A percentile compares a stretch with the other conserved stretches of the same genome.
phyloP scores from a whole-genome alignment of 1,284 basidiomycete species.

The Rhodotorula sp. region DNA sequence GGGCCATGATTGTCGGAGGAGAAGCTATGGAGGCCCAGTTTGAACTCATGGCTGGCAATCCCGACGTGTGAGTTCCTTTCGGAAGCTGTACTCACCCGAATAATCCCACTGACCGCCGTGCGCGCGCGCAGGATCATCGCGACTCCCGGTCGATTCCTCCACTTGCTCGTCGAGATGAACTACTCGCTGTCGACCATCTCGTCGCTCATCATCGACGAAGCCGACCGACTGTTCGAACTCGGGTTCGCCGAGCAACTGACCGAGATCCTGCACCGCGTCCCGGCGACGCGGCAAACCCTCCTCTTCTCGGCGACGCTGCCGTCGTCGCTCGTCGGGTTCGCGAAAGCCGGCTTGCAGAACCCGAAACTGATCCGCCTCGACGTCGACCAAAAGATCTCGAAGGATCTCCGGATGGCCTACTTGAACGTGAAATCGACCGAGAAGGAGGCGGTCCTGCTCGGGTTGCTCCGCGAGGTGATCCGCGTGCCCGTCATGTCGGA shows the following conservation, averaged over 20 bases:
- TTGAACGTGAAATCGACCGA: slow-evolving; percentile 88
- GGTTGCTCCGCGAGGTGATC: slow-evolving; percentile 82
- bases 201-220: slow-evolving; percentile 96
- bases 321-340: slow-evolving; percentile 93
- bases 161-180: slow-evolving; percentile 95
- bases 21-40: slow-evolving; percentile 96
- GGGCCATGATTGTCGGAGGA: slow-evolving; percentile 94
- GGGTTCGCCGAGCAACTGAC: slow-evolving; percentile 89
- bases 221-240: slow-evolving; percentile 89
- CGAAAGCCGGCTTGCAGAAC: slow-evolving; percentile 89
- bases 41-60: slow-evolving; percentile 88
- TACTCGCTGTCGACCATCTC: slow-evolving; percentile 83
- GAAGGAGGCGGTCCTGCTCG: slow-evolving; percentile 87
- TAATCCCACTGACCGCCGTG: neutral
- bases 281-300: slow-evolving; percentile 80
- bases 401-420: slow-evolving; percentile 90
- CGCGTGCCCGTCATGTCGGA: slow-evolving; percentile 47
- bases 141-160: slow-evolving; percentile 93
- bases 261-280: slow-evolving; percentile 86
- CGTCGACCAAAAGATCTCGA: slow-evolving; percentile 90
- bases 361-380: slow-evolving; percentile 94
- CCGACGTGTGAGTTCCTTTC: slow-evolving; percentile 73
- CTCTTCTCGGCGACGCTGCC: slow-evolving; percentile 96
- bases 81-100: slow-evolving; percentile 1
- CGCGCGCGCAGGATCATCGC: slow-evolving; percentile 72